Percentiles rank a stretch among this genome's conserved stretches.
Evolutionary conservation across 192 early-diverging fungal species (phyloP).

Genomic region (Gonapodya prolifera): DNA sequence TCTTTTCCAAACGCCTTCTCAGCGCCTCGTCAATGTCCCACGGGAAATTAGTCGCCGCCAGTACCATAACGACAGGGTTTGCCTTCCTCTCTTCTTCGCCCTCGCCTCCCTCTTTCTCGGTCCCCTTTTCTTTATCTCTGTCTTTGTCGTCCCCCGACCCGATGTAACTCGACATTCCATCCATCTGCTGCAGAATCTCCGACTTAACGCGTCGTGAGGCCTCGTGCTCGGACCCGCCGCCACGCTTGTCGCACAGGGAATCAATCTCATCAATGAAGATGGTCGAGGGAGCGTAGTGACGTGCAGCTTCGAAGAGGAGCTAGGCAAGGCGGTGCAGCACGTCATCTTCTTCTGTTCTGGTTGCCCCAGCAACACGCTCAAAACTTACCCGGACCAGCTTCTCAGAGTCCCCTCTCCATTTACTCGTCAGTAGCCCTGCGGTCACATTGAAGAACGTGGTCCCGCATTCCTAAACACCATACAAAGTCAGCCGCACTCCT

Average conservation of each 20-base stretch:
- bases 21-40: slow-evolving; percentile 58
- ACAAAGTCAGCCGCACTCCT: not conserved
- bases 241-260: slow-evolving; percentile 32
- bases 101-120: slow-evolving; percentile 13
- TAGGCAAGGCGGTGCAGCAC: slow-evolving; percentile 6
- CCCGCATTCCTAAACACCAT: slow-evolving; percentile 35
- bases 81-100: not conserved
- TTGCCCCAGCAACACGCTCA: not conserved
- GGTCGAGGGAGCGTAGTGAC: slow-evolving; percentile 45
- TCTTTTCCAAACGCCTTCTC: slow-evolving; percentile 42
- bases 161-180: slow-evolving; percentile 29
- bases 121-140: not conserved
- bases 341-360: not conserved
- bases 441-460: slow-evolving; percentile 56
- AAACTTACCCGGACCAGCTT: slow-evolving; percentile 38
- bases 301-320: slow-evolving; percentile 45
- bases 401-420: slow-evolving; percentile 51
- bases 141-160: not conserved
- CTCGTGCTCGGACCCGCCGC: slow-evolving; percentile 15
- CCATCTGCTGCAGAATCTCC: slow-evolving; percentile 56
- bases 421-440: slow-evolving; percentile 40
- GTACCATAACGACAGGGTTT: slow-evolving; percentile 43
- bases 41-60: slow-evolving; percentile 56
- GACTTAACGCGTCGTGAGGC: slow-evolving; percentile 33
- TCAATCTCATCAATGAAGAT: slow-evolving; percentile 60